Evolutionary conservation across 495 filamentous ascomycete genomes (phyloP).

Genomic region (Emericellopsis terricola): DNA sequence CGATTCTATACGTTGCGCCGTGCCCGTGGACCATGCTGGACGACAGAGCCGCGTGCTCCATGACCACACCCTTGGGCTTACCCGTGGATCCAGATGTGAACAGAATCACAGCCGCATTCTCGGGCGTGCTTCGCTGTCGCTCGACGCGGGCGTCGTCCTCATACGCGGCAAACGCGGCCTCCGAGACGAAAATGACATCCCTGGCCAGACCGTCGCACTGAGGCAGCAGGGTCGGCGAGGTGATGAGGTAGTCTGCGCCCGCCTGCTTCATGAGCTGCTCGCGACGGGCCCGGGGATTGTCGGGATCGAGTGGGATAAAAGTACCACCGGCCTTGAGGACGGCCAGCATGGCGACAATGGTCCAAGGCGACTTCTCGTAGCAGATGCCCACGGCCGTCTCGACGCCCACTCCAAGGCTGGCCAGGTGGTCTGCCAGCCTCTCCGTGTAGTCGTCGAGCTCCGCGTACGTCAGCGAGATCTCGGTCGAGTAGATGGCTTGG

Average conservation of each 20-base stretch:
- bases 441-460: neutral
- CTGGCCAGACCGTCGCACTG: conserved; percentile 1
- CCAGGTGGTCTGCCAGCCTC: neutral
- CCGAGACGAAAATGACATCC: no score
- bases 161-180: no score
- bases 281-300: conserved; percentile 31
- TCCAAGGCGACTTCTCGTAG: conserved; percentile 25
- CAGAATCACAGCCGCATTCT: conserved; percentile 22
- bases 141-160: conserved; percentile 1
- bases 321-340: conserved; percentile 40
- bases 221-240: conserved; percentile 5
- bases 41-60: conserved; percentile 12
- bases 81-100: conserved; percentile 23
- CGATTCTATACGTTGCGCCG: conserved; percentile 14
- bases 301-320: conserved; percentile 37
- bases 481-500: neutral
- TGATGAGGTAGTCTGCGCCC: conserved; percentile 13
- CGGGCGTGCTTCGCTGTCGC: conserved; percentile 15
- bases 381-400: conserved; percentile 11
- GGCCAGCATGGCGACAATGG: conserved; percentile 34
- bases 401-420: neutral
- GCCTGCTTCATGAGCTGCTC: conserved; percentile 8
- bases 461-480: neutral
- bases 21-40: conserved; percentile 17
- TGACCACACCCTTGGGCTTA: conserved; percentile 14